Evolutionary conservation across 257 asterid species (phyloP).

Genomic region (Eustoma russellianum): DNA sequence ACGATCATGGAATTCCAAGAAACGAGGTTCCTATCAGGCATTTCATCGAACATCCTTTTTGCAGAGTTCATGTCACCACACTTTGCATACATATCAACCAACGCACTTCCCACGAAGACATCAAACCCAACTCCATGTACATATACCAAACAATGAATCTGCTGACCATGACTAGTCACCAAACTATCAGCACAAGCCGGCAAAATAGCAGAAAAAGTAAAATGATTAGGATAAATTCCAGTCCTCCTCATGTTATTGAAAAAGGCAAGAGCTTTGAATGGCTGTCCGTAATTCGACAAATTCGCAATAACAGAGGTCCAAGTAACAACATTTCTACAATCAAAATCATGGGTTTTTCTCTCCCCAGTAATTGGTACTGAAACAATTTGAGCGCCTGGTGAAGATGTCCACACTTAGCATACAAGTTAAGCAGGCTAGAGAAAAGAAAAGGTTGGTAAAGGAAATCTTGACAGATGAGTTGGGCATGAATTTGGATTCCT

Average conservation of each 20-base stretch:
- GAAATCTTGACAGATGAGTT: conserved; percentile 26
- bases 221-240: conserved; percentile 32
- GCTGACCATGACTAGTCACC: conserved; percentile 19
- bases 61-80: conserved; percentile 26
- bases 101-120: conserved; percentile 36
- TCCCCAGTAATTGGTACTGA: conserved; percentile 15
- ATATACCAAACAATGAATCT: conserved; percentile 35
- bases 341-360: conserved; percentile 11
- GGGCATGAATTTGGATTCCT: conserved; percentile 40
- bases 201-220: conserved; percentile 38
- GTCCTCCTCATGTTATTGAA: conserved; percentile 39
- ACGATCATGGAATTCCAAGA: conserved; percentile 41
- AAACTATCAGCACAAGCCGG: conserved; percentile 30
- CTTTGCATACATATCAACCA: conserved; percentile 40
- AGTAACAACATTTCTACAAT: conserved; percentile 28
- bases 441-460: conserved; percentile 26
- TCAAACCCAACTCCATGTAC: conserved; percentile 33
- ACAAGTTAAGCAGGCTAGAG: conserved; percentile 37
- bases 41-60: conserved; percentile 33
- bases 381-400: conserved; percentile 24
- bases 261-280: conserved; percentile 23
- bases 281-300: conserved; percentile 24
- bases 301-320: conserved; percentile 42
- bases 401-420: conserved; percentile 31
- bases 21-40: conserved; percentile 43